Evolutionary conservation across 192 early-diverging fungal species (phyloP).

Genomic region (Entomortierella beljakovae): DNA sequence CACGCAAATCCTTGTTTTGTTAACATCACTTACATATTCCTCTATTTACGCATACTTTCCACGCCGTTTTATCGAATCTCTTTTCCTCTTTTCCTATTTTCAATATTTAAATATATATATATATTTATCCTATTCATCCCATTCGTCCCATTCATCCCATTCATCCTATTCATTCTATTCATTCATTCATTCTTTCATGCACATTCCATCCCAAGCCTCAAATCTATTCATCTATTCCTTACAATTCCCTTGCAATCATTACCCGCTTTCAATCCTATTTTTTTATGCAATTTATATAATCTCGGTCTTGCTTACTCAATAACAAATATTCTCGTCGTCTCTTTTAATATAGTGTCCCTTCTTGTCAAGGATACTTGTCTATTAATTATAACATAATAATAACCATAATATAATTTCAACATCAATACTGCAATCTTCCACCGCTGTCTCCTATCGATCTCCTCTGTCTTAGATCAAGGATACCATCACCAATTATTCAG

Average conservation of each 20-base stretch:
- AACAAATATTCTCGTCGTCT: no score
- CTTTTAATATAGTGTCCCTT: no score
- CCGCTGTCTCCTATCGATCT: no score
- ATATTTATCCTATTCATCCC: not conserved
- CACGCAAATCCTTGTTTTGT: no score
- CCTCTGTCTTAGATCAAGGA: no score
- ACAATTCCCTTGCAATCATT: not conserved
- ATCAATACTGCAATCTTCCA: no score
- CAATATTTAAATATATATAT: not conserved
- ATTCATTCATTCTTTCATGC: conserved; percentile 9
- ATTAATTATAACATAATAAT: no score
- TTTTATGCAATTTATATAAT: not conserved
- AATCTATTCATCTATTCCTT: not conserved
- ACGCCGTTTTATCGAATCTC: not conserved
- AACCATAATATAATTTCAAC: no score
- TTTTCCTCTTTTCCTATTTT: not conserved
- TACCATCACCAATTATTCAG: no score
- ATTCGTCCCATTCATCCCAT: not conserved
- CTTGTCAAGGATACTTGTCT: no score
- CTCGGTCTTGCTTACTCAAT: no score
- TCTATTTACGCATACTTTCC: not conserved
- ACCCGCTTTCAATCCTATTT: not conserved
- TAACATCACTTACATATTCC: no score
- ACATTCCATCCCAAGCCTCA: not conserved
- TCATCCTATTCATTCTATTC: not conserved